Base-by-base conservation (phyloP, 2,329 filamentous ascomycete species). In the Fusarium hostae region DNA sequence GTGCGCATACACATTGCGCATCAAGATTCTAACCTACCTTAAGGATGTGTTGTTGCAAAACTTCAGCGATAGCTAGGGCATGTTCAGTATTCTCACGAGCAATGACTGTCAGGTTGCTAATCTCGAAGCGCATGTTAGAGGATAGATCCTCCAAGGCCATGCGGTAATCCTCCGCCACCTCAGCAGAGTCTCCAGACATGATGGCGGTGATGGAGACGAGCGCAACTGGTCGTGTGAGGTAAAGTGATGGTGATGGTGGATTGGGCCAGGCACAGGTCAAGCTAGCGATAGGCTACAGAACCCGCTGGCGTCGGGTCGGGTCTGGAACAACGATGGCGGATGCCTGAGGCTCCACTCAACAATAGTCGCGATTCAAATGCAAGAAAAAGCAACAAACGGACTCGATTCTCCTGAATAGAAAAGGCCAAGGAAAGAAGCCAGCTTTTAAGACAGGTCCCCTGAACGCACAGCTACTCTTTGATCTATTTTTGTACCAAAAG, bases 41-140 rank as follows among this genome's bases (percentile, higher is more conserved):
- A 82, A 94, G 91, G 82, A 99, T 98, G 79, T 99, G 96, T 72
- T 95, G 92, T 81, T 97, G 93, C 76, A 99, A 84, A 52, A 94
- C 94, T 78, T 94, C 90, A 22, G 96, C 95, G 77, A 99, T 98
- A 73, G 93, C 94, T 81, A 97, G 90, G 39, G 96, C 96, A 85
- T 98, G 93, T 82, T 97, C 94, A 73, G 95, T 98, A 78, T 97
- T 97, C 82, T 99, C 96, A 82, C 97, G 94, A 66, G 96, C 96
- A 83, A 99, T 98, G 81, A 97, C 91, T 70, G 96, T 99, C 83
- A 99, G 84, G 83, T 97, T 98, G 86, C 93, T 95, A 82, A 99
- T 99, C 83, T 98, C 95, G 82, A 94, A 94, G 79, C 94, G 92
- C 83, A 94, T 94, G 84, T 98, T 98, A 80, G 91, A 89, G 73